Evolutionary conservation across 495 filamentous ascomycete species (phyloP), one percentile per base, ranked within the genome.

Genomic region (Mytilinidion resinicola): DNA sequence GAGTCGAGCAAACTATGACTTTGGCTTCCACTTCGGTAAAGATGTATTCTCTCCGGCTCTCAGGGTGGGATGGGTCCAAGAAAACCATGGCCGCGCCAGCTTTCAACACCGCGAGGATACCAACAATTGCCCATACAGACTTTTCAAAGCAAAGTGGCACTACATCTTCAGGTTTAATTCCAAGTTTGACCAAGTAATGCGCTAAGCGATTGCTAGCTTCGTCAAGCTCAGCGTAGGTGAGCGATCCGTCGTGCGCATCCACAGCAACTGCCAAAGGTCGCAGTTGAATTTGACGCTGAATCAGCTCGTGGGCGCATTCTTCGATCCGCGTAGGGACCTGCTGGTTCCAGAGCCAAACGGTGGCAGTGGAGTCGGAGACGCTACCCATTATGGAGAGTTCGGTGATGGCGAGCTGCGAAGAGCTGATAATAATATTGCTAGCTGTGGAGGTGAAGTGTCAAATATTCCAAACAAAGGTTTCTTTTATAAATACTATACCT

Each of bases 261-360:
- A 50, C 37, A 52, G 57, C 54, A 34, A 51, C 50, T 20, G 57
- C 17, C 44, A 33, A 8, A 21, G 59, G 59, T 34, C 50, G 53
- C 15, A 48, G 34, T 37, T 37, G 37, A 9, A 42, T 49, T 30
- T 57, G 53, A 42, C 64, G 11, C 34, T 58, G 19, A 25, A 48
- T 55, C 76, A 70, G 33, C 78, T 75, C 76, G 51, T 84, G 80
- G 15, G 83, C 74, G 59, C 78, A 79, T 47, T 65, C 62, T 39
- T 82, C 76, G 11, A 76, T 66, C 1, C 62, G 51, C n/a, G 62
- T 56, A 17, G 59, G 60, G 36, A 60, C 54, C 34, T 43, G 41
- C 12, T 34, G 9, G 36, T 61, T 61, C 58, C 58, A 61, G 3
- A 59, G 39, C 57, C 57, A 59, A n/a, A 59, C 49, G 25, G 57